Evolutionary conservation across 495 filamentous ascomycete species (phyloP).

Genomic region (Choiromyces venosus): DNA sequence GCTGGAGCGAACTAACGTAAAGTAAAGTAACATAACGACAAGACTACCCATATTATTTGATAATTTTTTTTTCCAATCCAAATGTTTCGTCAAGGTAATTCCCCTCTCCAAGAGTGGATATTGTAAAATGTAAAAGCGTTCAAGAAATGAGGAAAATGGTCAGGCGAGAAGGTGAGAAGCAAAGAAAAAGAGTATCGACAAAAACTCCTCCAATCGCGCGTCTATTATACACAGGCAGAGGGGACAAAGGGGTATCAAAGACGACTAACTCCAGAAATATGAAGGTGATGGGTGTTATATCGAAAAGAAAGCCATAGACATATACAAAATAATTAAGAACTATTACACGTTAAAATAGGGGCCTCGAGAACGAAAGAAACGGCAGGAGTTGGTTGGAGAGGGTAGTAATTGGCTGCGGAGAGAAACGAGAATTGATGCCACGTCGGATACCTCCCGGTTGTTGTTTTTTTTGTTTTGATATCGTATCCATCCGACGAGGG

Average conservation of each 20-base stretch:
- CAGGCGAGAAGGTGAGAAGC: conserved; percentile 12
- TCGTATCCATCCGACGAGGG: conserved; percentile 22
- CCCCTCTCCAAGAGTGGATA: background rate
- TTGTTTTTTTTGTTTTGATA: conserved; percentile 25
- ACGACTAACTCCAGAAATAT: background rate
- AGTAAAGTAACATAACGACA: conserved; percentile 8
- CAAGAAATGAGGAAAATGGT: conserved; percentile 8
- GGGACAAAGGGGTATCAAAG: background rate
- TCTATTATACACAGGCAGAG: background rate
- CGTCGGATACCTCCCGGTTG: conserved; percentile 9
- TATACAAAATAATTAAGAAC: conserved; percentile 27
- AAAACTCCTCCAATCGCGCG: conserved; percentile 37
- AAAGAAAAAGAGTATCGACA: conserved; percentile 37
- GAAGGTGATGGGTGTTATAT: background rate
- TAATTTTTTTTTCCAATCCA: conserved; percentile 4
- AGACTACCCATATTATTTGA: conserved; percentile 16
- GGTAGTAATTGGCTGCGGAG: conserved; percentile 10
- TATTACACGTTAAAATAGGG: conserved; percentile 34
- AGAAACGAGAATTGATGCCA: conserved; percentile 15
- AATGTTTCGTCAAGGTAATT: background rate
- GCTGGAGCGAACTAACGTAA: conserved; percentile 17
- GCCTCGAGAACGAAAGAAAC: conserved; percentile 24
- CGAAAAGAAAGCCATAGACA: conserved; percentile 29
- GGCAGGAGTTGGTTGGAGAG: conserved; percentile 4
- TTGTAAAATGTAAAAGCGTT: conserved; percentile 1